Evolutionary conservation across 306 rosid genomes (phyloP).

Genomic region (Lithocarpus polystachyus): DNA sequence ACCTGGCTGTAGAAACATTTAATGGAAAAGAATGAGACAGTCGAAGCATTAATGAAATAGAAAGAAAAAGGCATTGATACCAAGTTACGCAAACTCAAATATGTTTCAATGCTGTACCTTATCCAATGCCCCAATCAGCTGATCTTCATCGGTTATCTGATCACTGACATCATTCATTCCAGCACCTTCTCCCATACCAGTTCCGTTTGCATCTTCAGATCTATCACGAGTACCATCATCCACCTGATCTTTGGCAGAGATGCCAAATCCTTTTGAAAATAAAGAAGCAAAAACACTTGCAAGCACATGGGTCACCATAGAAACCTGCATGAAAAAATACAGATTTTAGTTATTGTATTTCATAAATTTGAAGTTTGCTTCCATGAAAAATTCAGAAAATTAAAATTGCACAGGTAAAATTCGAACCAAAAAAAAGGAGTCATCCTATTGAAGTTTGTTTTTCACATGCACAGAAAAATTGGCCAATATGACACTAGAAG

Average conservation of each 20-base stretch:
- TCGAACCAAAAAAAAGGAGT: too few relatives aligned
- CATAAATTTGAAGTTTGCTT: neutral
- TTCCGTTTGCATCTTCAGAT: slow-evolving; percentile 65
- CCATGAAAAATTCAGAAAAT: neutral
- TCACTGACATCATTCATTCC: slow-evolving; percentile 87
- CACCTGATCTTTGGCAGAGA: slow-evolving; percentile 47
- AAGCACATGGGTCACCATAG: slow-evolving; percentile 54
- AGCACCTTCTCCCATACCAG: slow-evolving; percentile 87
- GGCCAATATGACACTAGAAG: too few relatives aligned
- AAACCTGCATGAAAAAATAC: slow-evolving; percentile 54
- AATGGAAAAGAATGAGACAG: neutral
- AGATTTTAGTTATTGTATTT: slow-evolving; percentile 5
- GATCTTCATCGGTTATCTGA: slow-evolving; percentile 88
- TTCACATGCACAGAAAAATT: too few relatives aligned
- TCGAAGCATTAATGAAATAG: neutral
- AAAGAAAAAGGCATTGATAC: neutral
- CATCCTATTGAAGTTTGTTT: too few relatives aligned
- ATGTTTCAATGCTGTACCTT: slow-evolving; percentile 46
- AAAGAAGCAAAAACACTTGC: slow-evolving; percentile 65
- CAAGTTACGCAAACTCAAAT: slow-evolving; percentile 6
- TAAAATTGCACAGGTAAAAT: neutral
- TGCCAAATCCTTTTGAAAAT: slow-evolving; percentile 69
- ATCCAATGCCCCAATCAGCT: slow-evolving; percentile 64
- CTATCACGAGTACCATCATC: slow-evolving; percentile 40
- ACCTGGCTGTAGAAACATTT: slow-evolving; percentile 40